Percentiles rank a stretch among this genome's conserved stretches.
phyloP scores from a whole-genome alignment of 331 rosid genomes.

The Arachis monticola region DNA sequence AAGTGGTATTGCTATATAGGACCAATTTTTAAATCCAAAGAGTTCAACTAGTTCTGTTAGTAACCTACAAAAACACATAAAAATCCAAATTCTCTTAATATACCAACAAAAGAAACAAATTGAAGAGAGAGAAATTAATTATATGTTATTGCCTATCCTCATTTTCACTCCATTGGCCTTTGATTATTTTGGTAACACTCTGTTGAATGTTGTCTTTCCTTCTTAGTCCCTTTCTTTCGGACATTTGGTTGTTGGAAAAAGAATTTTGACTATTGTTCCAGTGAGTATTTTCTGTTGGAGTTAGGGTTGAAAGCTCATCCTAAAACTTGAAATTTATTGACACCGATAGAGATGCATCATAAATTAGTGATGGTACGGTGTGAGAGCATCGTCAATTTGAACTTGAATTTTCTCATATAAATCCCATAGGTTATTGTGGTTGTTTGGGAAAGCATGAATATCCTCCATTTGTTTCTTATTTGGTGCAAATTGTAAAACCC shows the following conservation, averaged over 20 bases:
- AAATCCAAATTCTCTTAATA: background rate
- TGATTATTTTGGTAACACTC: slow-evolving; percentile 33
- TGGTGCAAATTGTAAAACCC: too few relatives aligned
- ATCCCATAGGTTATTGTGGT: background rate
- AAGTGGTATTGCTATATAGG: slow-evolving; percentile 54
- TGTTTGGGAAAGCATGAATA: slow-evolving; percentile 30
- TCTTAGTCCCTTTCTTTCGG: slow-evolving; percentile 20
- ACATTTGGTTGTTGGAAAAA: background rate
- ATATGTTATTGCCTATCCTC: slow-evolving; percentile 62
- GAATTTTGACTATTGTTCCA: background rate
- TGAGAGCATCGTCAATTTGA: background rate
- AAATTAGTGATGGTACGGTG: background rate
- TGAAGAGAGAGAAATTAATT: background rate
- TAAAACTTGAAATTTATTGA: background rate
- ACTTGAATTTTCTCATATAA: background rate
- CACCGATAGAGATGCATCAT: slow-evolving; percentile 29
- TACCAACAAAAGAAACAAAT: background rate
- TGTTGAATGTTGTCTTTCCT: slow-evolving; percentile 20
- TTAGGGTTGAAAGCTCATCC: slow-evolving; percentile 10
- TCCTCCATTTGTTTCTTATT: background rate
- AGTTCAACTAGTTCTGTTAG: slow-evolving; percentile 45
- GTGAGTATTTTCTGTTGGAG: background rate
- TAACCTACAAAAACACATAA: slow-evolving; percentile 41
- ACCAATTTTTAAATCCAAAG: slow-evolving; percentile 65
- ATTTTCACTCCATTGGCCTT: slow-evolving; percentile 67